Base-by-base conservation (phyloP, 1,284 basidiomycete genomes). In the Ceratobasidium papillatum region DNA sequence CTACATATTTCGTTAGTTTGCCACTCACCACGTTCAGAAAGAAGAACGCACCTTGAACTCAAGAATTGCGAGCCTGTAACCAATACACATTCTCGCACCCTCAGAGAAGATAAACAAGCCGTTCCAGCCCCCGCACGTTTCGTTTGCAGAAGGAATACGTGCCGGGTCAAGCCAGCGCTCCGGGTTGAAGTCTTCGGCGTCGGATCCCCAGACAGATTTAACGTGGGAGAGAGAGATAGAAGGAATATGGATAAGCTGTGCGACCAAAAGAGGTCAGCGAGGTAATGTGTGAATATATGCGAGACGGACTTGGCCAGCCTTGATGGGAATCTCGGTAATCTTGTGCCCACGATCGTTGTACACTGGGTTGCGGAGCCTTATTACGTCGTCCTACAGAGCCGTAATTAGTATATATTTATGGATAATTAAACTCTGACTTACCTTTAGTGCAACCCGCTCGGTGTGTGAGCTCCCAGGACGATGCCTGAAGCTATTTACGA, bases 171-270 rank as follows among this genome's bases (percentile, higher is more conserved):
- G 45, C 76, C 76, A 77, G 43, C 76, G 75, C 25, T 69, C 74
- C 52, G 76, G 76, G 19, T 78, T 71, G 78, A 81, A 83, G 2
- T 64, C 73, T 19, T 79, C 77, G 0, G 78, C 78, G 71, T 82
- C 81, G 7, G 59, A 62, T 17, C 77, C 78, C 82, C 82, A 82
- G 1, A 81, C 78, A 8, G 77, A 75, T 56, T 77, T 74, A 49
- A 79, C 58, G 32, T 77, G 77, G 32, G 79, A 77, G 25, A 81
- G 69, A 19, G 78, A 74, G n/a, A 78, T 75, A 49, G 76, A 71
- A 3, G 80, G 79, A 52, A 81, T 77, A 62, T 78, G 71, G 34
- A 80, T 78, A 19, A 78, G 63, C 78, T 80, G 30, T 4, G 25
- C 11, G 49, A 12, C 14, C 30, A 17, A 32, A 30, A 8, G 38